These are phyloP conservation scores for Exidia glandulosa DNA, from an alignment of 768 basidiomycete genomes.

Conservation along the genomic window DNA sequence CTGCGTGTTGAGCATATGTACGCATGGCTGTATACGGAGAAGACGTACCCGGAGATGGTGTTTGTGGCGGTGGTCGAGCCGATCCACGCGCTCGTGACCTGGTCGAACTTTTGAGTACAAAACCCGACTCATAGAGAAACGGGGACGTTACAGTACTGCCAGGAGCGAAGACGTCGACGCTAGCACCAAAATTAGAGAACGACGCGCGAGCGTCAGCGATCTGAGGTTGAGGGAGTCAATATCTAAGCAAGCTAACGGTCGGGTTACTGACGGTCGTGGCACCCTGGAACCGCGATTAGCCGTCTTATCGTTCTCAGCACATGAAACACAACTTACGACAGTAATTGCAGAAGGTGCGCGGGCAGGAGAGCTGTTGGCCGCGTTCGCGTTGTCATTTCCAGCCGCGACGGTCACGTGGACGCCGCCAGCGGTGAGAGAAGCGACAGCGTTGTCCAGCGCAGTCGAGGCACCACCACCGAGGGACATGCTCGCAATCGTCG, in stretches of 20 bases:
- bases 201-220: conserved; percentile 24
- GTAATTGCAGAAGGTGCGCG: conserved; percentile 25
- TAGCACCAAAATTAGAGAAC: conserved; percentile 34
- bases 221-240: too few relatives aligned
- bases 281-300: too few relatives aligned
- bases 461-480: conserved; percentile 21
- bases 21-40: background rate
- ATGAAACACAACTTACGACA: conserved; percentile 10
- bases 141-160: conserved; percentile 22
- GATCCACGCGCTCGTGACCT: conserved; percentile 5
- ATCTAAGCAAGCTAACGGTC: too few relatives aligned
- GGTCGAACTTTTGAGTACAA: too few relatives aligned
- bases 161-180: conserved; percentile 32
- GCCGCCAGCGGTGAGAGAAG: conserved; percentile 18
- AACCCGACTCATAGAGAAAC: background rate
- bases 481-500: conserved; percentile 28
- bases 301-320: background rate
- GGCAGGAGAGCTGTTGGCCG: conserved; percentile 24
- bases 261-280: too few relatives aligned
- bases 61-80: conserved; percentile 20
- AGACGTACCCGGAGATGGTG: conserved; percentile 21
- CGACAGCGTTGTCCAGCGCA: conserved; percentile 24
- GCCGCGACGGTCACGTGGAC: conserved; percentile 27
- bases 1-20: conserved; percentile 6
- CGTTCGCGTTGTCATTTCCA: conserved; percentile 22